Evolutionary conservation across 2,329 filamentous ascomycete genomes (phyloP).

Genomic region (Colletotrichum godetiae): DNA sequence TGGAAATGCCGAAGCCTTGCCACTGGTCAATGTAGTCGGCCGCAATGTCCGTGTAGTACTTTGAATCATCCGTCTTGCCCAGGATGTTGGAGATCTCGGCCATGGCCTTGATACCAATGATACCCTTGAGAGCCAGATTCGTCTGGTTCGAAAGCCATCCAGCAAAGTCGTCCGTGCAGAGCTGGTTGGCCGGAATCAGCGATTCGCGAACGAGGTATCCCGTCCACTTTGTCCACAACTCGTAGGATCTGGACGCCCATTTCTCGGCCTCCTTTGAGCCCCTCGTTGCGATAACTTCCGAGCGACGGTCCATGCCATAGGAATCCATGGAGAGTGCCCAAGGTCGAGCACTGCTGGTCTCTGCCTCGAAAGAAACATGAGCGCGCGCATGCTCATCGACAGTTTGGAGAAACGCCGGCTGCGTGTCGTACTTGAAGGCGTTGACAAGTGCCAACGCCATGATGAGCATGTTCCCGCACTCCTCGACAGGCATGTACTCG

Average conservation of each 20-base stretch:
- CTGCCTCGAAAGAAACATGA: background rate
- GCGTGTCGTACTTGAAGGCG: conserved; percentile 72
- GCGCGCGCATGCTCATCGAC: conserved; percentile 45
- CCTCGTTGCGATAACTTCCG: conserved; percentile 61
- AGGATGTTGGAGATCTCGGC: conserved; percentile 72
- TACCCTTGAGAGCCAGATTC: conserved; percentile 81
- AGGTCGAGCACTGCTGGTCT: conserved; percentile 50
- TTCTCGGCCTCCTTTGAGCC: conserved; percentile 52
- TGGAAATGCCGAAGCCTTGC: conserved; percentile 76
- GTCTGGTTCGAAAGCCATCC: conserved; percentile 80
- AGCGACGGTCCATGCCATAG: conserved; percentile 68
- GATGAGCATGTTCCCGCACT: conserved; percentile 81
- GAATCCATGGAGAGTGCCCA: conserved; percentile 38
- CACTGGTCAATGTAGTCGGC: conserved; percentile 76
- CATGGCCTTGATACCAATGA: conserved; percentile 84
- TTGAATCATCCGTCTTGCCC: conserved; percentile 67
- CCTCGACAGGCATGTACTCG: conserved; percentile 81
- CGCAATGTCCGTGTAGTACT: conserved; percentile 72
- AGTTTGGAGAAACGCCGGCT: conserved; percentile 70
- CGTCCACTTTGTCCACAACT: conserved; percentile 82
- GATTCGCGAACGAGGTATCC: conserved; percentile 77
- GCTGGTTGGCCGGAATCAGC: conserved; percentile 76
- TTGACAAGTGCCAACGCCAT: conserved; percentile 84
- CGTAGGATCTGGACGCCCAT: conserved; percentile 66
- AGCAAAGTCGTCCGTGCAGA: conserved; percentile 83